Conservation (phyloP, 2,329 filamentous ascomycete species). For the Pyrenochaeta sp. region DNA sequence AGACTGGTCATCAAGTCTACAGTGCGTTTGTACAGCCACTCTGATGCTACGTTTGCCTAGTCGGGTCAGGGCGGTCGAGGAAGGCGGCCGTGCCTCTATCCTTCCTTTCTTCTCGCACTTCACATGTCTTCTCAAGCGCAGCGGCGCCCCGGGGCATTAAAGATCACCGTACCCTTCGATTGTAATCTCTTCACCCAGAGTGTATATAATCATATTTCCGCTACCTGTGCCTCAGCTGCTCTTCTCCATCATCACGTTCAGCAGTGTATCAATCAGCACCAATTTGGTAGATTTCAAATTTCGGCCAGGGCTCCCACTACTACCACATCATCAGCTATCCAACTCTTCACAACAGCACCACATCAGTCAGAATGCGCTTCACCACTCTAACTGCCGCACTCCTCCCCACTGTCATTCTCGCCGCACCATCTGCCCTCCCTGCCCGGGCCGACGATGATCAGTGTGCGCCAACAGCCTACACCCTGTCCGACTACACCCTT, state of each 20-base stretch:
- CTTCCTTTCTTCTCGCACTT: background rate
- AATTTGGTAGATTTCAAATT: background rate
- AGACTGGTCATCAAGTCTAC: slow-evolving; percentile 3
- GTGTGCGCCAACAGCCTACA: slow-evolving; percentile 37
- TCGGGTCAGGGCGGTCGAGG: background rate
- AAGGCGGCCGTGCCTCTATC: background rate
- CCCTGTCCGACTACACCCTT: slow-evolving; percentile 33
- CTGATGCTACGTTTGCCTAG: slow-evolving; percentile 1
- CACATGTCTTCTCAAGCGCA: background rate
- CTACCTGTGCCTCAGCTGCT: background rate
- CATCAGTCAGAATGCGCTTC: slow-evolving; percentile 18
- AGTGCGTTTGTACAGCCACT: slow-evolving; percentile 7
- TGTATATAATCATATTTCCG: background rate
- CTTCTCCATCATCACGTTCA: background rate
- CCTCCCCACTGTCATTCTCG: slow-evolving; percentile 28
- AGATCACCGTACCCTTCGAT: too few species aligned
- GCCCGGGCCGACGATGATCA: slow-evolving; percentile 11
- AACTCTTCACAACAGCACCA: background rate
- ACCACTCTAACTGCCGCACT: slow-evolving; percentile 21
- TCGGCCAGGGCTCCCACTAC: background rate
- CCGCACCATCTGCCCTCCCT: slow-evolving; percentile 20
- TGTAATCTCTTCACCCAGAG: background rate
- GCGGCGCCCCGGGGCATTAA: background rate
- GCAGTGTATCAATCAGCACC: background rate
- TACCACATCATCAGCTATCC: background rate